These are phyloP conservation scores for Cystoderma amianthinum DNA, from an alignment of 768 basidiomycete genomes.

Conservation along the genomic window DNA sequence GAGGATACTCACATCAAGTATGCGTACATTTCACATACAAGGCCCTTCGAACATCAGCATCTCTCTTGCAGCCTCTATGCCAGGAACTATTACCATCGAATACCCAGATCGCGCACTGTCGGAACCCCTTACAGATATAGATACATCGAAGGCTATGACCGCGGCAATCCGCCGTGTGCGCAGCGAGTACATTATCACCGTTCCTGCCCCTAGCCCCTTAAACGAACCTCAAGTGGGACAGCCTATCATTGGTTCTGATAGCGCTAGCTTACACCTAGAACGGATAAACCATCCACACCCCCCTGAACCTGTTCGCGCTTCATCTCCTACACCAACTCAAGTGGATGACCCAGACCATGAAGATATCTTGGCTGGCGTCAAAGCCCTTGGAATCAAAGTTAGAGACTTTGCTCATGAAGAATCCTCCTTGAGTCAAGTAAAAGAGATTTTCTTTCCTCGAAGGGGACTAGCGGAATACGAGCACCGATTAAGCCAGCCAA, in stretches of 20 bases:
- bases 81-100: not conserved
- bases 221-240: not conserved
- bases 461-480: constrained; percentile 31
- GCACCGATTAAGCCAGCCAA: constrained; percentile 22
- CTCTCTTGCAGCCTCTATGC: not conserved
- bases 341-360: constrained; percentile 28
- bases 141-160: not conserved
- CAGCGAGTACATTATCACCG: not conserved
- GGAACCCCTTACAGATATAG: not conserved
- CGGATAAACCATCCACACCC: too few species aligned
- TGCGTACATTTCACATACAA: not conserved
- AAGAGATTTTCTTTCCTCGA: constrained; percentile 31
- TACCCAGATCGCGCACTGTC: not conserved
- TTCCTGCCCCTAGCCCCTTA: not conserved
- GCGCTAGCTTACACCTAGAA: not conserved
- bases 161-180: not conserved
- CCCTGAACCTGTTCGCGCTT: not conserved
- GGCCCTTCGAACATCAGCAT: too few species aligned
- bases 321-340: constrained; percentile 29
- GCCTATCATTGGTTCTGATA: not conserved
- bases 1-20: too few species aligned
- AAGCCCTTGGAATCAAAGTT: constrained; percentile 27
- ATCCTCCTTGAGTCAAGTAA: constrained; percentile 10
- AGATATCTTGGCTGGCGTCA: constrained; percentile 17
- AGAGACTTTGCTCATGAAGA: constrained; percentile 30